phyloP scores from a whole-genome alignment of 1,139 yeast species.

The Arxiozyma slooffiae region DNA sequence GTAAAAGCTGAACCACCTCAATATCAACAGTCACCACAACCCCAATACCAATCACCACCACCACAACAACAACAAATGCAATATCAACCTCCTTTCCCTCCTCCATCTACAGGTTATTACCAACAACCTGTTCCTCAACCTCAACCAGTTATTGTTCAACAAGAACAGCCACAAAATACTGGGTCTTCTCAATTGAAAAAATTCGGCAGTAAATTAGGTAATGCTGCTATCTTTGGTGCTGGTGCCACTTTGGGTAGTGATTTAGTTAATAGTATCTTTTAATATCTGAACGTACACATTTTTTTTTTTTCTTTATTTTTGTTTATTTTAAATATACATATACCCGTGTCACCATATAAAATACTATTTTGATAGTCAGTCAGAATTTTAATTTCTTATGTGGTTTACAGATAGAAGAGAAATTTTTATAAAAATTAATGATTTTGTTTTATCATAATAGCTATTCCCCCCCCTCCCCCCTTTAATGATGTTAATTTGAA shows the following conservation, averaged over 20 bases:
- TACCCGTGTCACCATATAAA: not conserved
- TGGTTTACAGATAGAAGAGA: not conserved
- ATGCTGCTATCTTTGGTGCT: conserved; percentile 93
- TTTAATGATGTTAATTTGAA: not conserved
- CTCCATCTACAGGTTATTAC: conserved; percentile 7
- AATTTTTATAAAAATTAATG: too few relatives aligned
- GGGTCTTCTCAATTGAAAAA: conserved; percentile 8
- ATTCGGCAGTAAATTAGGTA: conserved; percentile 43
- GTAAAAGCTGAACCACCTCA: conserved; percentile 33
- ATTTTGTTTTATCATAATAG: too few relatives aligned
- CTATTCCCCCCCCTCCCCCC: too few relatives aligned
- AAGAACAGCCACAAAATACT: conserved; percentile 12
- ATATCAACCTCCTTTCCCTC: conserved; percentile 18
- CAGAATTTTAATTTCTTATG: not conserved
- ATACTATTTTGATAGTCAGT: too few relatives aligned
- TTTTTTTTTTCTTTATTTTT: conserved; percentile 53
- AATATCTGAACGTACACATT: not conserved
- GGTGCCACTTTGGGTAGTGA: conserved; percentile 94
- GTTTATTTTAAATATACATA: too few relatives aligned
- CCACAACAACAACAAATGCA: conserved; percentile 11
- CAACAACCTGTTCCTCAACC: conserved; percentile 11
- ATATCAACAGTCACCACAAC: conserved; percentile 5
- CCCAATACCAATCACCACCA: not conserved
- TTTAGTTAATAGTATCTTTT: conserved; percentile 46
- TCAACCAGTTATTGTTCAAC: conserved; percentile 11